Conservation (phyloP, 306 rosid species). For the Abrus pulchellus region DNA sequence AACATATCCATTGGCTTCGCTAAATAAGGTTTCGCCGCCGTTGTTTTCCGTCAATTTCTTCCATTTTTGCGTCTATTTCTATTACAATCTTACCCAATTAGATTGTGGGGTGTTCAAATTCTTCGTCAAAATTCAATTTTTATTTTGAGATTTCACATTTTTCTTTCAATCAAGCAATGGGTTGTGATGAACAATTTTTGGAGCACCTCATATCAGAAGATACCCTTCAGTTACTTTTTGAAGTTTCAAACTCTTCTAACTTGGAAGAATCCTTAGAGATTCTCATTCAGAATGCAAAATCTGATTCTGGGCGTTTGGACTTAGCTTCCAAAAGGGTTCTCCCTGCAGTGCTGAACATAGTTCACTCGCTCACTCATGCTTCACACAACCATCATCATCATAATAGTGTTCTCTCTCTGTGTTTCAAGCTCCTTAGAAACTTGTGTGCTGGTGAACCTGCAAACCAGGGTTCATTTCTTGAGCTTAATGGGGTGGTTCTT, state of each 20-base stretch:
- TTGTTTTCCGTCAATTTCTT: too few species aligned
- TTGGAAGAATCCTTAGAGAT: slow-evolving; percentile 55
- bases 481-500: slow-evolving; percentile 60
- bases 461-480: slow-evolving; percentile 65
- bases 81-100: too few species aligned
- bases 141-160: too few species aligned
- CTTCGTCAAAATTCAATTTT: too few species aligned
- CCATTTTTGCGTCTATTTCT: too few species aligned
- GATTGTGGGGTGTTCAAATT: too few species aligned
- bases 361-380: slow-evolving; percentile 28
- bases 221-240: slow-evolving; percentile 51
- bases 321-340: slow-evolving; percentile 60
- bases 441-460: slow-evolving; percentile 70
- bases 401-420: slow-evolving; percentile 12
- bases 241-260: slow-evolving; percentile 54
- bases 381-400: neutral
- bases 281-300: slow-evolving; percentile 59
- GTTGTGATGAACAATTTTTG: slow-evolving; percentile 43
- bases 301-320: slow-evolving; percentile 54
- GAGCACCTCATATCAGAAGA: slow-evolving; percentile 53
- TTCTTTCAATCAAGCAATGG: slow-evolving; percentile 40
- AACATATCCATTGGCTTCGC: too few species aligned
- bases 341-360: slow-evolving; percentile 52
- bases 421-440: slow-evolving; percentile 69
- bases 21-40: too few species aligned